Conservation (phyloP, 1,139 yeast species). For the Yamadazyma taylorii region DNA sequence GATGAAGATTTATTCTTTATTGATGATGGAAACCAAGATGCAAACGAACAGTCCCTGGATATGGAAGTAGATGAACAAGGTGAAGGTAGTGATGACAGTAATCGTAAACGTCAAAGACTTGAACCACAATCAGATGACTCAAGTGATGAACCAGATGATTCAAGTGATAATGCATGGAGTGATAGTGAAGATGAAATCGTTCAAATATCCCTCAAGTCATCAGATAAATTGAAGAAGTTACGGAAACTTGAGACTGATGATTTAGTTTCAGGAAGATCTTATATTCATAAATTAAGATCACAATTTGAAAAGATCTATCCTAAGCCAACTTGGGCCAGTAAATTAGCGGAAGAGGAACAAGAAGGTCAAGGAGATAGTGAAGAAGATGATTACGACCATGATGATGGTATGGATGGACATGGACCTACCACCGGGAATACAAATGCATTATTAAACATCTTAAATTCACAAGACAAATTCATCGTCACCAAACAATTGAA, state of each 20-base stretch:
- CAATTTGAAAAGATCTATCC: constrained; percentile 90
- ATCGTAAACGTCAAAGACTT: constrained; percentile 25
- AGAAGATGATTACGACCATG: constrained; percentile 19
- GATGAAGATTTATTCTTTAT: constrained; percentile 69
- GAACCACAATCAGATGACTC: constrained; percentile 28
- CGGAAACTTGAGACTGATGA: constrained; percentile 64
- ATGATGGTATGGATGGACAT: constrained; percentile 9
- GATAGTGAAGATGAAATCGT: constrained; percentile 90
- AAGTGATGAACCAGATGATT: constrained; percentile 22
- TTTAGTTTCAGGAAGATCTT: constrained; percentile 61
- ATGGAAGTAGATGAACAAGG: constrained; percentile 31
- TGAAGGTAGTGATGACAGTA: constrained; percentile 42
- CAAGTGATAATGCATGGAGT: constrained; percentile 66
- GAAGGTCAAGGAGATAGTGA: constrained; percentile 22
- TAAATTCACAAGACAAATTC: constrained; percentile 60
- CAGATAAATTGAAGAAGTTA: constrained; percentile 70
- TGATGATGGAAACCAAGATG: constrained; percentile 50
- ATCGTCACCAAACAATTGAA: constrained; percentile 50
- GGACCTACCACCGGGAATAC: constrained; percentile 22
- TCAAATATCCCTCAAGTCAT: constrained; percentile 56
- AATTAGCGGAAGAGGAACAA: constrained; percentile 26
- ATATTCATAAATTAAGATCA: constrained; percentile 68
- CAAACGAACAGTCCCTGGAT: not conserved
- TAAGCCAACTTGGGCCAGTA: constrained; percentile 81
- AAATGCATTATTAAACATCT: constrained; percentile 58